phyloP scores from a whole-genome alignment of 768 basidiomycete species.

The Inosperma sp. region DNA sequence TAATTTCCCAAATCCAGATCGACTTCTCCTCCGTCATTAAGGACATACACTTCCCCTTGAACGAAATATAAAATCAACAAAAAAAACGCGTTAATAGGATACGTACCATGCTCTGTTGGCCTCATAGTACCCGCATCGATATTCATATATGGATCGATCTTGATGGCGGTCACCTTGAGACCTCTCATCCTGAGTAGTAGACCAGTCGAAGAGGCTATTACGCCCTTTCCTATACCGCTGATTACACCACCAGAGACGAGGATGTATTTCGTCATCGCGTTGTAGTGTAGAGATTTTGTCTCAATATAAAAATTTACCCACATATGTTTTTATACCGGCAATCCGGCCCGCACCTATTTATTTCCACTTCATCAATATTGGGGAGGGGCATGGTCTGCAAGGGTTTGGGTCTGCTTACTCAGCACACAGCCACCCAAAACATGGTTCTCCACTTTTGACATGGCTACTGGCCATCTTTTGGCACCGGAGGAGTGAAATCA shows the following conservation, averaged over 20 bases:
- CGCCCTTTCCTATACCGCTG: conserved; percentile 98
- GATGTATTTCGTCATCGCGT: conserved; percentile 89
- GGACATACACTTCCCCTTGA: conserved; percentile 91
- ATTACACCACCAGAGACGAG: conserved; percentile 96
- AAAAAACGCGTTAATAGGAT: background rate
- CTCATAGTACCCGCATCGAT: conserved; percentile 99
- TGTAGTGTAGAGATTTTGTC: background rate
- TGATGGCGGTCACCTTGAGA: conserved; percentile 96
- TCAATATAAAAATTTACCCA: too few relatives aligned
- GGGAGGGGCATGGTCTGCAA: too few relatives aligned
- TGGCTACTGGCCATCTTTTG: too few relatives aligned
- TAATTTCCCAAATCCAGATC: conserved; percentile 98
- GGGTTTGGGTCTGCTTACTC: too few relatives aligned
- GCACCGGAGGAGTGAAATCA: too few relatives aligned
- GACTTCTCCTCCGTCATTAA: conserved; percentile 98
- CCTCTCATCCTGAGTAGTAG: conserved; percentile 92
- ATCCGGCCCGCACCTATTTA: too few relatives aligned
- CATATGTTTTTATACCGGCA: too few relatives aligned
- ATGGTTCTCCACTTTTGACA: too few relatives aligned
- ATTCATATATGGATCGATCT: conserved; percentile 99
- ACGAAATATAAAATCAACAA: background rate
- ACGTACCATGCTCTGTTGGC: conserved; percentile 93
- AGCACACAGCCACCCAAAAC: too few relatives aligned
- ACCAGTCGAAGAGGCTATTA: conserved; percentile 99
- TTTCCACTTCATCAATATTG: too few relatives aligned